Percentiles rank a stretch among this genome's conserved stretches.
Conservation (phyloP, 73 alveolate species). For the Blepharisma japonicum region DNA sequence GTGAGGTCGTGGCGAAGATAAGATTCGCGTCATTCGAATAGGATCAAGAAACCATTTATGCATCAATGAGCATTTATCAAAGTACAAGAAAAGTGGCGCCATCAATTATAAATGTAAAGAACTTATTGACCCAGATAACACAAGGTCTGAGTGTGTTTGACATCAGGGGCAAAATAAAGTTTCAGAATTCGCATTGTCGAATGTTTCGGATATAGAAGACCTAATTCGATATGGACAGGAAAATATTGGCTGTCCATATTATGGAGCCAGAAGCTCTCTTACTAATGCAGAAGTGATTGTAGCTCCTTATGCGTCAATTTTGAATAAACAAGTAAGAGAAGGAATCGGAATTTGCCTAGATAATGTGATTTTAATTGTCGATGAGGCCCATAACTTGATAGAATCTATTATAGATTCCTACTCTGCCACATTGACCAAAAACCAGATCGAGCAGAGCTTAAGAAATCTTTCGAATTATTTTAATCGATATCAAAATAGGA, state of each 20-base stretch:
- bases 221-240: constrained; percentile 42
- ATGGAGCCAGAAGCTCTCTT: constrained; percentile 44
- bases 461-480: neutral
- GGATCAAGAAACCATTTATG: constrained; percentile 82
- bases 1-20: constrained; percentile 34
- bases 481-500: neutral
- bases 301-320: constrained; percentile 60
- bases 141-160: neutral
- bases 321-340: constrained; percentile 40
- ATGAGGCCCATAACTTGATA: constrained; percentile 61
- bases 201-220: constrained; percentile 53
- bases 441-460: neutral
- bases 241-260: constrained; percentile 55
- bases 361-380: constrained; percentile 52
- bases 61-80: constrained; percentile 53
- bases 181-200: constrained; percentile 20
- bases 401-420: constrained; percentile 22
- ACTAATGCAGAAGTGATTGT: constrained; percentile 45
- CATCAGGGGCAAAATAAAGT: neutral
- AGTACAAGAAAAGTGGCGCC: constrained; percentile 11
- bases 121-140: constrained; percentile 25
- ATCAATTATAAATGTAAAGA: constrained; percentile 40
- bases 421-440: neutral
- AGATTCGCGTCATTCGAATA: constrained; percentile 59
- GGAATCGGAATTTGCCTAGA: constrained; percentile 37